These are phyloP conservation scores for Galerina marginata DNA, from an alignment of 768 basidiomycete species.

Conservation along the genomic window DNA sequence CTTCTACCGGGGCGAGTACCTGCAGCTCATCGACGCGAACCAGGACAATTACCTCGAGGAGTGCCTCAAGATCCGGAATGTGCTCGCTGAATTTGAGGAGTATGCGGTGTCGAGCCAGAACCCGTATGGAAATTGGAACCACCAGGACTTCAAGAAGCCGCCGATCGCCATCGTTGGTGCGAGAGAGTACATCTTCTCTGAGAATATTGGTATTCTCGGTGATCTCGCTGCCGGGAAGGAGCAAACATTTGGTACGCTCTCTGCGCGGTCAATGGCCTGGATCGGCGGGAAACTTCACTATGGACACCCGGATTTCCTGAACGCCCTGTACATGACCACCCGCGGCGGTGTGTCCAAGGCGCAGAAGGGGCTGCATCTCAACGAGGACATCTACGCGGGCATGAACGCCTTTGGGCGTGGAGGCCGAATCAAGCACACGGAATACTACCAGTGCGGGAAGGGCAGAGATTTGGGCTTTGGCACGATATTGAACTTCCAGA, in stretches of 20 bases:
- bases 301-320: constrained; percentile 99
- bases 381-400: constrained; percentile 99
- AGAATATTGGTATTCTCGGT: constrained; percentile 98
- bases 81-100: constrained; percentile 98
- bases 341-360: constrained; percentile 99
- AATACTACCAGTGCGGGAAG: constrained; percentile 99
- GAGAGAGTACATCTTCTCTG: constrained; percentile 99
- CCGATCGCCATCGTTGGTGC: constrained; percentile 99
- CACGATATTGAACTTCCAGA: constrained; percentile 99
- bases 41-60: constrained; percentile 99
- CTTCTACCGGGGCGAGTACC: constrained; percentile 98
- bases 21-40: constrained; percentile 99
- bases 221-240: constrained; percentile 99
- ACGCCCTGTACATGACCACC: constrained; percentile 96
- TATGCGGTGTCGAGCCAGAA: constrained; percentile 83
- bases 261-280: constrained; percentile 96
- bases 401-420: constrained; percentile 99
- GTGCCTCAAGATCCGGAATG: constrained; percentile 97
- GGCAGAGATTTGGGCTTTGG: constrained; percentile 99
- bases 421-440: constrained; percentile 97
- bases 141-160: constrained; percentile 84
- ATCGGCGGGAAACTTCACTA: constrained; percentile 99
- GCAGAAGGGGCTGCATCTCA: constrained; percentile 98
- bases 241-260: constrained; percentile 97
- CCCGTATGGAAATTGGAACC: constrained; percentile 90